Percentiles rank a stretch among this genome's conserved stretches.
Conservation (phyloP, 169 alveolate genomes). For the Eimeria maxima region DNA sequence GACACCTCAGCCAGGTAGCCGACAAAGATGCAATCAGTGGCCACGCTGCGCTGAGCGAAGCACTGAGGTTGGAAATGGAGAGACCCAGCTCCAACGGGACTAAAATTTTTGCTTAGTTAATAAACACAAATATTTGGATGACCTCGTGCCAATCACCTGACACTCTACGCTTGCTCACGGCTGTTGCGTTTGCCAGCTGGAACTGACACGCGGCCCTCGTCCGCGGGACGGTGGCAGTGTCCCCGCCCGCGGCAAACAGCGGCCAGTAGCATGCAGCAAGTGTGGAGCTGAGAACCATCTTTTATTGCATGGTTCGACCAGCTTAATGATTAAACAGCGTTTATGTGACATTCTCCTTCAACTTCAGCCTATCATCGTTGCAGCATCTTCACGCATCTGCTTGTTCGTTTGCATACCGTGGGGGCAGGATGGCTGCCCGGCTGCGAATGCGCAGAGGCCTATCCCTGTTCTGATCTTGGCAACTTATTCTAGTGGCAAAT, state of each 20-base stretch:
- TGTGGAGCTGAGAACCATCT: neutral
- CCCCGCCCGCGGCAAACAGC: conserved; percentile 68
- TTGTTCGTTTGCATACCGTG: neutral
- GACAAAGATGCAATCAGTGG: conserved; percentile 56
- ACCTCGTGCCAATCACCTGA: conserved; percentile 66
- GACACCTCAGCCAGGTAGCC: conserved; percentile 77
- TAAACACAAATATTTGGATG: conserved; percentile 64
- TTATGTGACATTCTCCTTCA: neutral
- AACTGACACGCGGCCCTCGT: conserved; percentile 75
- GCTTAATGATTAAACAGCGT: neutral
- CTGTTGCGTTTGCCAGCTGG: conserved; percentile 39
- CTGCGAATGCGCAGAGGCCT: conserved; percentile 34
- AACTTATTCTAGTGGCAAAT: neutral
- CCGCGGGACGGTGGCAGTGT: conserved; percentile 80
- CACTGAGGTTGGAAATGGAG: conserved; percentile 66
- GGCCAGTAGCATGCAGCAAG: conserved; percentile 64
- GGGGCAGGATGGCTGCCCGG: conserved; percentile 27
- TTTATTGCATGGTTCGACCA: neutral
- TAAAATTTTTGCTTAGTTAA: conserved; percentile 9
- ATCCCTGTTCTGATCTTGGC: neutral
- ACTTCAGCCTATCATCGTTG: neutral
- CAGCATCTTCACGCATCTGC: neutral
- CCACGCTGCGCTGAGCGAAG: conserved; percentile 49
- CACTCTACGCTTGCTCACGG: conserved; percentile 29
- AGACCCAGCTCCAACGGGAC: conserved; percentile 57